Percentiles rank a stretch among this genome's conserved stretches.
phyloP scores from a whole-genome alignment of 192 early-diverging fungal species.

The Phlyctochytrium arcticum region DNA sequence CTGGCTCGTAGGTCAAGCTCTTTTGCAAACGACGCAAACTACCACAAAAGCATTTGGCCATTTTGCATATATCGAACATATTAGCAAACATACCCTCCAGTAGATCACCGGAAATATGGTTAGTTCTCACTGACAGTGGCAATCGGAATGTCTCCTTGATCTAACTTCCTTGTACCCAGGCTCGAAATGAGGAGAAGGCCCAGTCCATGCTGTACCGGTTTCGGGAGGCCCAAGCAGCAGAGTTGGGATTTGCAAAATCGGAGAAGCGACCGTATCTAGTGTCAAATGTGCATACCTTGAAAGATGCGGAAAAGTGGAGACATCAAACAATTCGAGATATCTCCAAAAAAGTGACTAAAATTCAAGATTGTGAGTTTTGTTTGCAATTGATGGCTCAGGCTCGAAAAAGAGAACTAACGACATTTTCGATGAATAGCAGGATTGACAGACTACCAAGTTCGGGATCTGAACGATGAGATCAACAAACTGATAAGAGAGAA shows the following conservation, averaged over 20 bases:
- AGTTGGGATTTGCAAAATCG: constrained; percentile 65
- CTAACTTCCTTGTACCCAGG: constrained; percentile 42
- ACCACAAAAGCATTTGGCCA: too few species aligned
- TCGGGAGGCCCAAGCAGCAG: constrained; percentile 86
- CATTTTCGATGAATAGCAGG: constrained; percentile 42
- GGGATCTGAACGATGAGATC: constrained; percentile 95
- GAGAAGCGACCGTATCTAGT: constrained; percentile 76
- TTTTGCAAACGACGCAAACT: too few species aligned
- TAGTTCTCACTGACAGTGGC: too few species aligned
- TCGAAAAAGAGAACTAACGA: too few species aligned
- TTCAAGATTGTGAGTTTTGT: constrained; percentile 72
- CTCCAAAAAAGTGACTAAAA: constrained; percentile 79
- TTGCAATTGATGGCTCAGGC: not conserved
- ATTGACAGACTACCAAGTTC: constrained; percentile 85
- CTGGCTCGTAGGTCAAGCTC: too few species aligned
- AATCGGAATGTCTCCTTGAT: too few species aligned
- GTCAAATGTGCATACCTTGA: constrained; percentile 59
- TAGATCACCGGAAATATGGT: too few species aligned
- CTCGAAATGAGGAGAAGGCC: constrained; percentile 97
- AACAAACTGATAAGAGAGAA: constrained; percentile 92
- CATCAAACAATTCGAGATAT: constrained; percentile 86
- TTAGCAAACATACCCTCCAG: too few species aligned
- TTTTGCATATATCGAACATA: too few species aligned
- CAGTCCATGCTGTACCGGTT: constrained; percentile 98
- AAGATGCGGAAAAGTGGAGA: constrained; percentile 90